Base-by-base conservation (phyloP, 768 basidiomycete species). In the Mycena indigotica region DNA sequence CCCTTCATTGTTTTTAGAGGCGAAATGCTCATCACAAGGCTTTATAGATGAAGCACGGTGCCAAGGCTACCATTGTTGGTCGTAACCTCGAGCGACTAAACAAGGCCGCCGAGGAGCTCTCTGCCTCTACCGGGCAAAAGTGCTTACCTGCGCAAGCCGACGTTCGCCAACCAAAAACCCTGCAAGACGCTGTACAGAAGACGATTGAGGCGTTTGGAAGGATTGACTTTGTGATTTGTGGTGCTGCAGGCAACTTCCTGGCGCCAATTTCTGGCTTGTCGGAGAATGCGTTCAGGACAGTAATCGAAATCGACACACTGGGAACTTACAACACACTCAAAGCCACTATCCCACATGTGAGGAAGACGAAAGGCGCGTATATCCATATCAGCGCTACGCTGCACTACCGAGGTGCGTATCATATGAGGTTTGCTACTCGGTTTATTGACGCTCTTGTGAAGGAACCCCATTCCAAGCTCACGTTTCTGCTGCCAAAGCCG, bases 221-320 rank as follows among this genome's bases (percentile, higher is more conserved):
- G 61, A 93, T 99, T 57, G 95, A 99, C 74, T 96, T 92, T 69
- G 95, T 98, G 50, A 91, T 98, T 54, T 94, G 93, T 68, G 94
- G 94, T 91, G 95, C 95, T 39, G 96, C 96, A 56, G 96, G 96
- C 2, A 99, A 98, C 76, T 99, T 98, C 75, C 79, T 99, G 26
- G 89, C 89, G 1, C 88, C 94, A 16, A 91, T 96, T 56, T 83
- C 85, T 35, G 84, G 80, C 1, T 80, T 97, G 57, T 94, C 92
- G 2, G 87, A 91, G 69, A 95, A 93, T 67, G 96, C 87, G 2
- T 98, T 98, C 80, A 84, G 78, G 69, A 94, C 95, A 1, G 95
- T 98, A 29, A 79, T 98, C 57, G 92, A 94, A 68, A 98, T 98
- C 65, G 96, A 98, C 72, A 88, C 92, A 10, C 77, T 97, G 26